A percentile compares a stretch with the other conserved stretches of the same genome.
Conservation (phyloP, 2,329 filamentous ascomycete genomes). For the Mycosphaerelloides madeirae region DNA sequence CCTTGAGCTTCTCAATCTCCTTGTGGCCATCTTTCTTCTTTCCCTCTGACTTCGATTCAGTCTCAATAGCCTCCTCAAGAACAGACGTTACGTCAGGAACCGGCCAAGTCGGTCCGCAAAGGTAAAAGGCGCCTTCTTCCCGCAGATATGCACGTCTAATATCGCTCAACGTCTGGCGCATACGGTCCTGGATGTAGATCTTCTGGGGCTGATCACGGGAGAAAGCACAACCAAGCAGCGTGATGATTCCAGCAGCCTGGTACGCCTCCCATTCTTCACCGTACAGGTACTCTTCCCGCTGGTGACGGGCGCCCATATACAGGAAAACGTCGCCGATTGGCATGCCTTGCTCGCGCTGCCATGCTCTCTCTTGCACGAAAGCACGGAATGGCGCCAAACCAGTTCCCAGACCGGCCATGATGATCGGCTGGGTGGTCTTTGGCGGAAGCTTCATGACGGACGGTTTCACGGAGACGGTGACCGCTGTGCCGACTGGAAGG, state of each 20-base stretch:
- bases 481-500: conserved; percentile 67
- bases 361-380: conserved; percentile 95
- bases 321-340: conserved; percentile 88
- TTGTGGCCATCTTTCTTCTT: conserved; percentile 41
- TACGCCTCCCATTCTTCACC: conserved; percentile 99
- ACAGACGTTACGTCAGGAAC: conserved; percentile 95
- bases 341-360: conserved; percentile 96
- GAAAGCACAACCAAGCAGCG: conserved; percentile 87
- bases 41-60: conserved; percentile 59
- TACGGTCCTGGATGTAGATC: conserved; percentile 98
- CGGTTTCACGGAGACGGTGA: conserved; percentile 93
- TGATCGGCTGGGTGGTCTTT: conserved; percentile 82
- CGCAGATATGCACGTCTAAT: conserved; percentile 82
- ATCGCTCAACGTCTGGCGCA: conserved; percentile 79
- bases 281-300: conserved; percentile 97
- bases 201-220: conserved; percentile 95
- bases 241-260: conserved; percentile 90
- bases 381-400: conserved; percentile 98
- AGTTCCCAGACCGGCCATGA: conserved; percentile 98
- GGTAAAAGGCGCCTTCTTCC: conserved; percentile 89
- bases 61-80: conserved; percentile 82
- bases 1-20: conserved; percentile 97
- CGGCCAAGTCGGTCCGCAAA: conserved; percentile 97
- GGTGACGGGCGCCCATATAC: conserved; percentile 95
- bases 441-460: conserved; percentile 98